phyloP scores from a whole-genome alignment of 2,329 filamentous ascomycete genomes.

The Pseudogymnoascus sp. region DNA sequence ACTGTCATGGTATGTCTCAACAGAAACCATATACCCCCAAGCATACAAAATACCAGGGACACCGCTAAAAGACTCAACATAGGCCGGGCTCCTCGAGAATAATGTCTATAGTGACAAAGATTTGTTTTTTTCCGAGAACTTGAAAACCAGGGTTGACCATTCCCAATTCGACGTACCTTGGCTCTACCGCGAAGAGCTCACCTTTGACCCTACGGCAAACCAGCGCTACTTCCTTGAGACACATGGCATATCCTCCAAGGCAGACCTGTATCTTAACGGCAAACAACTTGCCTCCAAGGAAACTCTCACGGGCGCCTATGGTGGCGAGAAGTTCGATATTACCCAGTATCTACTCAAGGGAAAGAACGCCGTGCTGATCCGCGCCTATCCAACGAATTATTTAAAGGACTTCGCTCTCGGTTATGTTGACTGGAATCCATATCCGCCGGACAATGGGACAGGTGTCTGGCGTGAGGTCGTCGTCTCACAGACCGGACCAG shows the following conservation, averaged over 20 bases:
- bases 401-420: slow-evolving; percentile 49
- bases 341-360: slow-evolving; percentile 33
- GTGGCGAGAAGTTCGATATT: slow-evolving; percentile 46
- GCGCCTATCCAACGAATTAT: slow-evolving; percentile 50
- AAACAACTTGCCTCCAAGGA: slow-evolving; percentile 39
- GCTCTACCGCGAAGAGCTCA: slow-evolving; percentile 49
- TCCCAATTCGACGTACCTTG: slow-evolving; percentile 45
- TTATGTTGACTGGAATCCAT: slow-evolving; percentile 56
- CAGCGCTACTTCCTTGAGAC: slow-evolving; percentile 46
- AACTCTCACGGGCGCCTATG: slow-evolving; percentile 48
- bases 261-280: slow-evolving; percentile 53
- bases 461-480: slow-evolving; percentile 54
- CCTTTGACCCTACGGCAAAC: slow-evolving; percentile 26
- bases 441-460: slow-evolving; percentile 53
- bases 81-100: slow-evolving; percentile 35
- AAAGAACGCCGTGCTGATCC: slow-evolving; percentile 44
- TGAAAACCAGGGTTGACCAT: slow-evolving; percentile 33
- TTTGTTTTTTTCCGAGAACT: slow-evolving; percentile 47
- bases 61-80: not conserved
- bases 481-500: slow-evolving; percentile 45
- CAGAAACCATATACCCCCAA: not conserved
- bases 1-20: slow-evolving; percentile 8
- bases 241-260: slow-evolving; percentile 51
- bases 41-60: not conserved
- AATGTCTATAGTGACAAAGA: slow-evolving; percentile 43